These are phyloP conservation scores for Cladosporium sp. DNA, from an alignment of 2,329 filamentous ascomycete genomes.

Conservation along the genomic window DNA sequence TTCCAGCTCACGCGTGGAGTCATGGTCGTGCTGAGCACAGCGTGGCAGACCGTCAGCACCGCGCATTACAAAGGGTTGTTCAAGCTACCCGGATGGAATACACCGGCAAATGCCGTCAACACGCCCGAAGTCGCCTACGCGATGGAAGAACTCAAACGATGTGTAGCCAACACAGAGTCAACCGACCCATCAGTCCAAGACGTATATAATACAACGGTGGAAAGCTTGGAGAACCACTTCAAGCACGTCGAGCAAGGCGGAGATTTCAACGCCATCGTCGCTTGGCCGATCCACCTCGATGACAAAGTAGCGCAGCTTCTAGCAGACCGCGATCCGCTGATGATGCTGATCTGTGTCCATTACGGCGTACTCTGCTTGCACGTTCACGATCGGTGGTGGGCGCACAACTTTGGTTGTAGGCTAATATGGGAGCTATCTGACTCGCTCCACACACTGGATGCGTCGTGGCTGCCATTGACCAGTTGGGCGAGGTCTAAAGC, in stretches of 20 bases:
- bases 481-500: slow-evolving; percentile 5
- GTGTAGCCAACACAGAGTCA: neutral
- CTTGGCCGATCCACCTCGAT: neutral
- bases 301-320: neutral
- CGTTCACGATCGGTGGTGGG: slow-evolving; percentile 2
- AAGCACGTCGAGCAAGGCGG: neutral
- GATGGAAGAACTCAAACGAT: neutral
- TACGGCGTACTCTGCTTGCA: slow-evolving; percentile 7
- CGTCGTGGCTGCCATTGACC: slow-evolving; percentile 3
- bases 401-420: neutral
- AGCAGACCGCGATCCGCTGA: neutral
- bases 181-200: neutral
- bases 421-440: slow-evolving; percentile 4
- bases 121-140: neutral
- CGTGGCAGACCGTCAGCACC: neutral
- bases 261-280: neutral
- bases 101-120: neutral
- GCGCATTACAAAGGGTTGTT: neutral
- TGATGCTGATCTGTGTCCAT: slow-evolving; percentile 6
- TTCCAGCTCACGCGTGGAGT: neutral
- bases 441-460: neutral
- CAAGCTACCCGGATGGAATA: neutral
- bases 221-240: neutral
- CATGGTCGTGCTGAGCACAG: neutral
- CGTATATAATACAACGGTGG: neutral